Evolutionary conservation across 1,284 basidiomycete species (phyloP), one percentile per base, ranked within the genome.

Genomic region (Cutaneotrichosporon dermatis): DNA sequence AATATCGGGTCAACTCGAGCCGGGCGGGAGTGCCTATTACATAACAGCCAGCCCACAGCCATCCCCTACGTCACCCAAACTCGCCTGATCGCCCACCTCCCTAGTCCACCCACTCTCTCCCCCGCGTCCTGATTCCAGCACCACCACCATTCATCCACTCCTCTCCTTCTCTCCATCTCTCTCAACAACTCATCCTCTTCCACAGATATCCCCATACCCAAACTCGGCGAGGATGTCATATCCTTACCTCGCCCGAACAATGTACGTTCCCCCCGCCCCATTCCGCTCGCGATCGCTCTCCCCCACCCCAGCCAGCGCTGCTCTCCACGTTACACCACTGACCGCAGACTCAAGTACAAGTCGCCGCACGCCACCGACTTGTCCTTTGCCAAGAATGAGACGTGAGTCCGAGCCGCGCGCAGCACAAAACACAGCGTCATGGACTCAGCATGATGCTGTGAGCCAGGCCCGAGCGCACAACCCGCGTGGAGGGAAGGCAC

Each of bases 311-410:
- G 25, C 25, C 25, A 25, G 25, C 25, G 25, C 25, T 25, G 25
- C 25, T 25, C 25, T 25, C 25, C 25, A 25, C 25, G 25, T 25
- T 33, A 9, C 16, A 42, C 25, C 9, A 49, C 56, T 57, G 34
- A 53, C 43, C 13, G 8, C 59, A 78, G 76, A 4, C 64, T 79
- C 55, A 75, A 75, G 57, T 79, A 77, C 71, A 79, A 77, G 63
- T 76, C 74, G 6, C 77, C 77, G 9, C 77, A 79, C 60, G 68
- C 74, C 25, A 77, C 76, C 1, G 77, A 79, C 57, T 67, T 79
- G 8, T 76, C 75, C n/a, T 79, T 79, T 57, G 69, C 70, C 48
- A 77, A 77, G 60, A 73, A 71, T 59, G 77, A 77, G 54, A 76
- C 71, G 77, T 77, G 66, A 72, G 75, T 71, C 1, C 6, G 10